phyloP scores from a whole-genome alignment of 1,284 basidiomycete species.

The Sanghuangporus weigelae region DNA sequence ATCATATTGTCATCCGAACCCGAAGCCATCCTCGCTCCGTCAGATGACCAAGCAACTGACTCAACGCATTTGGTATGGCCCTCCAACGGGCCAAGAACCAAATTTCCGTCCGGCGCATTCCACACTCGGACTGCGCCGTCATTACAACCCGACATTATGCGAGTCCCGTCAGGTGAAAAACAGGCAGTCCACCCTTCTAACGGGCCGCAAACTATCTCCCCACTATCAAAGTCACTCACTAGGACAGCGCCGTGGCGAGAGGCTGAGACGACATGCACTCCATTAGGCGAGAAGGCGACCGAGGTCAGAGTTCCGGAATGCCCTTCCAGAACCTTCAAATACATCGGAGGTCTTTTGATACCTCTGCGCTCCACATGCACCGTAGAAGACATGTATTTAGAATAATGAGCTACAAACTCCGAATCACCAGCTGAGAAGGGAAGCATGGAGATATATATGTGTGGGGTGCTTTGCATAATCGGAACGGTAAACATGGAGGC shows the following conservation, averaged over 20 bases:
- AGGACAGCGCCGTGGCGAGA: too few species aligned
- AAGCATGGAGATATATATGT: conserved; percentile 25
- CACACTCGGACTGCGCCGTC: not conserved
- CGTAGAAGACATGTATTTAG: not conserved
- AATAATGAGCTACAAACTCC: not conserved
- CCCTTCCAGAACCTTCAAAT: not conserved
- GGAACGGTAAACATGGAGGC: conserved; percentile 16
- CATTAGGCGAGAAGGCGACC: not conserved
- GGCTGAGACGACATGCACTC: too few species aligned
- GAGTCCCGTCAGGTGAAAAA: not conserved
- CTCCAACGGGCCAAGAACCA: not conserved
- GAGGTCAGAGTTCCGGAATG: not conserved
- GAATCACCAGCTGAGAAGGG: conserved; percentile 18
- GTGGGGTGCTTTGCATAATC: conserved; percentile 18
- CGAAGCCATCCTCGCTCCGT: not conserved
- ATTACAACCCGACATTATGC: not conserved
- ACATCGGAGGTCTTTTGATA: not conserved
- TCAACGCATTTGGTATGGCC: conserved; percentile 17
- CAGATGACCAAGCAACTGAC: conserved; percentile 16
- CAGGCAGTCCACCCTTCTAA: too few species aligned
- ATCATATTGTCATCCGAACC: too few species aligned
- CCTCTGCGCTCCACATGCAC: not conserved
- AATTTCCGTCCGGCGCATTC: not conserved
- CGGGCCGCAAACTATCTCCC: too few species aligned
- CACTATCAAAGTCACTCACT: too few species aligned